These are phyloP conservation scores for Wakefieldia striispora DNA, from an alignment of 768 basidiomycete genomes.

Conservation along the genomic window DNA sequence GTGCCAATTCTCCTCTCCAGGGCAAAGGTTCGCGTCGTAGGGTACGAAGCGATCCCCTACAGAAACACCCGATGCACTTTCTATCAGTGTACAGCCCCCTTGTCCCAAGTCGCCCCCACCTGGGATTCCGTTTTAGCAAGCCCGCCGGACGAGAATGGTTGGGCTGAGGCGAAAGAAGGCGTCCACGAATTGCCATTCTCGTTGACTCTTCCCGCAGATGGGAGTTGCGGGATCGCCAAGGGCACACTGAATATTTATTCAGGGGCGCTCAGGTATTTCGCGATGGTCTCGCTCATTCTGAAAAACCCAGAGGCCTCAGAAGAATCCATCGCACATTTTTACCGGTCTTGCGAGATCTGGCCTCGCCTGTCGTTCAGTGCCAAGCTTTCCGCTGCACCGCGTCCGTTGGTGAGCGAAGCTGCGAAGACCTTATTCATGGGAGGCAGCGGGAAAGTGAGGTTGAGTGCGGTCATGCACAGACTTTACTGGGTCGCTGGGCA, in stretches of 20 bases:
- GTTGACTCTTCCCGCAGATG: constrained; percentile 60
- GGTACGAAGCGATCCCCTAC: constrained; percentile 71
- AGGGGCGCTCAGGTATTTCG: constrained; percentile 73
- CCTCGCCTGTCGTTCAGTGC: constrained; percentile 64
- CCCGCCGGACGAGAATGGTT: constrained; percentile 57
- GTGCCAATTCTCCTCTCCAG: constrained; percentile 61
- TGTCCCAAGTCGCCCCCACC: constrained; percentile 49
- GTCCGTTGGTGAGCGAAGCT: constrained; percentile 56
- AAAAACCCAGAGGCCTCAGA: constrained; percentile 58
- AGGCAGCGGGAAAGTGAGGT: constrained; percentile 59
- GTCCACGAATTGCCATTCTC: constrained; percentile 69
- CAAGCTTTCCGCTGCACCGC: constrained; percentile 57
- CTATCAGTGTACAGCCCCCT: constrained; percentile 65
- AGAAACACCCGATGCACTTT: constrained; percentile 71
- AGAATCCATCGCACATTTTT: constrained; percentile 86
- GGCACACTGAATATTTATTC: constrained; percentile 53
- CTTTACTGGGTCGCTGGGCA: constrained; percentile 83
- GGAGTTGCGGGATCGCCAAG: constrained; percentile 53
- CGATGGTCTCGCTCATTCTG: constrained; percentile 75
- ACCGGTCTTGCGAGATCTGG: constrained; percentile 78
- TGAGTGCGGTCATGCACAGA: constrained; percentile 69
- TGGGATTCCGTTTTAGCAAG: constrained; percentile 44
- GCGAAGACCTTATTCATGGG: constrained; percentile 59
- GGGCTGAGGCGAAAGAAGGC: constrained; percentile 61
- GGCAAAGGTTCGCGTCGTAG: constrained; percentile 78